Percentiles rank a stretch among this genome's conserved stretches.
These are phyloP conservation scores for Suhomyces terraborum DNA, from an alignment of 1,139 yeast species.

Conservation along the genomic window DNA sequence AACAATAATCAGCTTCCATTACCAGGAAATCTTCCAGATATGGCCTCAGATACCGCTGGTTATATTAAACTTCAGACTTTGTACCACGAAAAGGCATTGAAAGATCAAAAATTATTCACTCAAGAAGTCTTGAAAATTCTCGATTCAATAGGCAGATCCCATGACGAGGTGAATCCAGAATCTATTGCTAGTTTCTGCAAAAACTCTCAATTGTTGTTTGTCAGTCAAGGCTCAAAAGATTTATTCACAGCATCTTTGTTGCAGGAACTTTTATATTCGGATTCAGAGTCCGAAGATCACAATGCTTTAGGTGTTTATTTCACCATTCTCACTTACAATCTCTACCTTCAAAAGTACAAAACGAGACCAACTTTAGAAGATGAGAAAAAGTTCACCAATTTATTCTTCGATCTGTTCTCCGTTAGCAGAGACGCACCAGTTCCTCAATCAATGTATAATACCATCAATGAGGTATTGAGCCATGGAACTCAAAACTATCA, in stretches of 20 bases:
- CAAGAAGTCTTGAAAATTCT: conserved; percentile 32
- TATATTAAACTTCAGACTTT: conserved; percentile 61
- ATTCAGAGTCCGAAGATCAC: conserved; percentile 22
- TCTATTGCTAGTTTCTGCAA: conserved; percentile 59
- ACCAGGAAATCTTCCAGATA: conserved; percentile 80
- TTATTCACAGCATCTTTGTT: conserved; percentile 20
- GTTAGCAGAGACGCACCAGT: conserved; percentile 9
- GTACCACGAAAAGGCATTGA: conserved; percentile 57
- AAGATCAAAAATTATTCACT: conserved; percentile 49
- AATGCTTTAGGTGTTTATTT: conserved; percentile 37
- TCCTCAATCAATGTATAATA: conserved; percentile 20
- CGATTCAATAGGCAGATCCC: conserved; percentile 24
- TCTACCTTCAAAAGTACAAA: conserved; percentile 22
- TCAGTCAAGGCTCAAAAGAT: conserved; percentile 37
- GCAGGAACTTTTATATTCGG: conserved; percentile 20
- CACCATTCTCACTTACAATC: conserved; percentile 36
- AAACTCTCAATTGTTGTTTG: conserved; percentile 47
- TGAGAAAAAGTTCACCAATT: conserved; percentile 22
- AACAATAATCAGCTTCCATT: conserved; percentile 59
- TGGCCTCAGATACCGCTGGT: conserved; percentile 74
- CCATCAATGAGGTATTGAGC: conserved; percentile 32
- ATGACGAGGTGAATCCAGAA: conserved; percentile 34
- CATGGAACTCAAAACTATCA: conserved; percentile 38
- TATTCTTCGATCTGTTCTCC: conserved; percentile 19
- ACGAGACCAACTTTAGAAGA: conserved; percentile 26